Evolutionary conservation across 805 yeast genomes (phyloP), one percentile per base, ranked within the genome.

Genomic region (Sugiyamaella lignohabitans): DNA sequence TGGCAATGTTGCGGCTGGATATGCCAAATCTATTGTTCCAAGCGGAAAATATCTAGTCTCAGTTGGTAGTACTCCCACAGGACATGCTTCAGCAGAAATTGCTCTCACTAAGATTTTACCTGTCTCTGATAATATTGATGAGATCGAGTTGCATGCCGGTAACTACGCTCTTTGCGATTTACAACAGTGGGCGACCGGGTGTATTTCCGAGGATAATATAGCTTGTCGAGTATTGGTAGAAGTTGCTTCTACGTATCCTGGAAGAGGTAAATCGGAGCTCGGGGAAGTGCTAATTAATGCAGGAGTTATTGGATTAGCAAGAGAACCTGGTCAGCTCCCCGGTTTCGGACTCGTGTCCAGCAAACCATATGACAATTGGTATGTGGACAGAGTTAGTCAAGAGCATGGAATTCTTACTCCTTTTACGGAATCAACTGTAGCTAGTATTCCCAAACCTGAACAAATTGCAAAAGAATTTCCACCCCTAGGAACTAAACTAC

Each of bases 61-160:
- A 0, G 84, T 83, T 20, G 94, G 94, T 19, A 88, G 93, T 1
- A 83, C 93, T 0, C 93, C 93, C 39, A 84, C 91, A 0, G 78
- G 84, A 3, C 86, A 82, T 57, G 75, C 85, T 0, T 67, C 80
- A 21, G 50, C 40, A 17, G 32, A 27, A 27, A 14, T 14, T 8
- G 29, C 24, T 8, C 23, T 57, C 5, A 54, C 56, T 34, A 14
- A 23, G 17, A 19, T 45, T 8, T 35, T 38, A 14, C 29, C 49
- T 16, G 36, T 24, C 1, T 22, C 38, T 35, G 40, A 52, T 23
- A 36, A 39, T 10, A 58, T 80, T 3, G 57, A 59, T 1, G 32
- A 27, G 14, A 63, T 84, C 36, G 93, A 84, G 58, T 59, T 84
- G 16, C 94, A 84, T 60, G 89, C 91, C 14, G 94, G 94, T 10